These are phyloP conservation scores for Amanita fuliginea DNA, from an alignment of 768 basidiomycete genomes.

Conservation along the genomic window DNA sequence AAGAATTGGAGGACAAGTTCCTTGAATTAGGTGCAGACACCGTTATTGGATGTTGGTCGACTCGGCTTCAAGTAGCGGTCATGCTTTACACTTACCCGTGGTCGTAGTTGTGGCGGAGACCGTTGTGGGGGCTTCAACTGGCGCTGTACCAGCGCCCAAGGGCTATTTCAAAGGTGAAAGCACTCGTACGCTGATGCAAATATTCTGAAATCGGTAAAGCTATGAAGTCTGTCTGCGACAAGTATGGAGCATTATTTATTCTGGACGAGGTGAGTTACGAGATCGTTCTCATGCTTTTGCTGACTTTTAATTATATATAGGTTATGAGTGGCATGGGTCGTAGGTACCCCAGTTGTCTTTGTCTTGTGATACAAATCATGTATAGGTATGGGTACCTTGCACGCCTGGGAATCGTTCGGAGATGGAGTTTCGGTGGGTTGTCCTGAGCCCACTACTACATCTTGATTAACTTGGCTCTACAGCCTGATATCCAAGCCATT, in stretches of 20 bases:
- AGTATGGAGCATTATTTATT: slow-evolving; percentile 69
- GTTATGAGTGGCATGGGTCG: slow-evolving; percentile 90
- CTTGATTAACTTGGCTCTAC: background rate
- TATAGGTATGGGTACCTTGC: slow-evolving; percentile 76
- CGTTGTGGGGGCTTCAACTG: slow-evolving; percentile 80
- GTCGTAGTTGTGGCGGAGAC: slow-evolving; percentile 72
- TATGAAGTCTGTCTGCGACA: slow-evolving; percentile 75
- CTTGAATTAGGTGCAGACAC: slow-evolving; percentile 72
- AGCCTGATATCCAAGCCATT: slow-evolving; percentile 81
- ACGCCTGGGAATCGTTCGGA: slow-evolving; percentile 79
- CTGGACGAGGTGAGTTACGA: slow-evolving; percentile 56
- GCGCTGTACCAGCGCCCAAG: slow-evolving; percentile 64
- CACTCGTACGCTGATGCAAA: background rate
- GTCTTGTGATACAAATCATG: background rate
- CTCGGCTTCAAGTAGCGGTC: slow-evolving; percentile 3
- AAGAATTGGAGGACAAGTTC: slow-evolving; percentile 83
- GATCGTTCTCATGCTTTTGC: background rate
- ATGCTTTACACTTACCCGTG: background rate
- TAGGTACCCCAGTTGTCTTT: slow-evolving; percentile 24
- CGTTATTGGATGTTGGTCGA: slow-evolving; percentile 58
- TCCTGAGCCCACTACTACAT: background rate
- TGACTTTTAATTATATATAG: slow-evolving; percentile 13
- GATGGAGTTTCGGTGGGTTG: slow-evolving; percentile 46
- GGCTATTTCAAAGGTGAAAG: slow-evolving; percentile 60
- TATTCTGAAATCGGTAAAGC: slow-evolving; percentile 20